Evolutionary conservation across 1,139 yeast species (phyloP).

Genomic region (Geotrichum histeridarum): DNA sequence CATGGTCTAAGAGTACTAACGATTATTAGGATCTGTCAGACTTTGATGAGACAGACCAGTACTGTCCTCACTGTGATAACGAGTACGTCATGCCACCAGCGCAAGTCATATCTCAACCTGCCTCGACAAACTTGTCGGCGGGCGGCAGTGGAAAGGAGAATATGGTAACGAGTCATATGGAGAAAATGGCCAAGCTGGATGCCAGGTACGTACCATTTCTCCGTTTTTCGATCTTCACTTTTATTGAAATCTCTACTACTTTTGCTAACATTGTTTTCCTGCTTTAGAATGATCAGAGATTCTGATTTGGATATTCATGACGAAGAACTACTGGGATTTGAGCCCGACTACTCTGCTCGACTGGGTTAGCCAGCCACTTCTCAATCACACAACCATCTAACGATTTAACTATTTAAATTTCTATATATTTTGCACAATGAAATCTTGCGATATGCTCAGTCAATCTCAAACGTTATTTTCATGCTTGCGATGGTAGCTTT

Average conservation of each 20-base stretch:
- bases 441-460: too few species aligned
- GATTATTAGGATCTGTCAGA: constrained; percentile 31
- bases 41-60: constrained; percentile 39
- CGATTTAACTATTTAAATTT: too few species aligned
- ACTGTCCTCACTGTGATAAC: constrained; percentile 40
- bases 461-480: too few species aligned
- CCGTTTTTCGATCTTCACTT: constrained; percentile 5
- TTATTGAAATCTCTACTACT: neutral
- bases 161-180: constrained; percentile 10
- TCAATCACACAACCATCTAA: too few species aligned
- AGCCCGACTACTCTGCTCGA: constrained; percentile 24
- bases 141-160: constrained; percentile 21
- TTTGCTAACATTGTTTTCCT: neutral
- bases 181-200: constrained; percentile 24
- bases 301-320: constrained; percentile 28
- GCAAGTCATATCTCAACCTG: constrained; percentile 20
- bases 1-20: neutral
- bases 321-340: constrained; percentile 35
- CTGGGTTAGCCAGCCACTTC: constrained; percentile 21
- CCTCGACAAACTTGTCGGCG: constrained; percentile 21
- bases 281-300: constrained; percentile 35
- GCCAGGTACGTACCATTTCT: constrained; percentile 28
- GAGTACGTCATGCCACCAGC: constrained; percentile 35
- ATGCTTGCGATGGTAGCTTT: too few species aligned
- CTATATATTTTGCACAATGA: too few species aligned